phyloP scores from a whole-genome alignment of 2,329 filamentous ascomycete genomes.

The Cercospora zeae-maydis region DNA sequence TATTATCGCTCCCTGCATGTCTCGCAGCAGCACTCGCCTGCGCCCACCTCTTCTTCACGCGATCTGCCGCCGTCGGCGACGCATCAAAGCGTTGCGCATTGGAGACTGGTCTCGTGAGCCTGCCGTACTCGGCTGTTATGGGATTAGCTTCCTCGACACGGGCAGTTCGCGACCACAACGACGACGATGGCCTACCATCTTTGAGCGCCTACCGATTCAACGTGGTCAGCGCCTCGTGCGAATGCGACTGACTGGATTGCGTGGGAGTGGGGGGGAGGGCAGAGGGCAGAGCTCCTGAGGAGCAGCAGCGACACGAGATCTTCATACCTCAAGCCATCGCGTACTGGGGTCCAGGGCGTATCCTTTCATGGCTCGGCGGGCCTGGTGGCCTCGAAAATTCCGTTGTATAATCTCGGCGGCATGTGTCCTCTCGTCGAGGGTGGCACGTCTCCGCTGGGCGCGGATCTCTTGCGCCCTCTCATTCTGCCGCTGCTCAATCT shows the following conservation, averaged over 20 bases:
- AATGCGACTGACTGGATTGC: not conserved
- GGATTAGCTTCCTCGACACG: slow-evolving; percentile 20
- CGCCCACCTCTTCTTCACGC: slow-evolving; percentile 67
- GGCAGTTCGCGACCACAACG: slow-evolving; percentile 6
- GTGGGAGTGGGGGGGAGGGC: too few species aligned
- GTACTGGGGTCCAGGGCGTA: slow-evolving; percentile 65
- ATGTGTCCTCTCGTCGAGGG: slow-evolving; percentile 17
- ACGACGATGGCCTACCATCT: slow-evolving; percentile 29
- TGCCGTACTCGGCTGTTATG: slow-evolving; percentile 51
- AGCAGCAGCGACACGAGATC: slow-evolving; percentile 10
- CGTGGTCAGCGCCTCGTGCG: slow-evolving; percentile 5
- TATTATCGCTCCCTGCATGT: slow-evolving; percentile 67
- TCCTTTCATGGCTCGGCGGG: slow-evolving; percentile 66
- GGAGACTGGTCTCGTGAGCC: slow-evolving; percentile 47
- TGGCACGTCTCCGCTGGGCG: slow-evolving; percentile 15
- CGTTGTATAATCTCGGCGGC: slow-evolving; percentile 45
- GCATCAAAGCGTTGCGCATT: slow-evolving; percentile 36
- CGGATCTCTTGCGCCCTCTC: slow-evolving; percentile 29
- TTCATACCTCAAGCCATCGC: slow-evolving; percentile 64
- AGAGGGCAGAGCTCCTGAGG: not conserved
- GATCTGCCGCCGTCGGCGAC: slow-evolving; percentile 12
- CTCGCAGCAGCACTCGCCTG: slow-evolving; percentile 67
- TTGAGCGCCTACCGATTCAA: slow-evolving; percentile 30
- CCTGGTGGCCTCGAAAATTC: slow-evolving; percentile 73
- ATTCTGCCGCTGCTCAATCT: slow-evolving; percentile 37